Base-by-base conservation (phyloP, 225 moss, liverwort and hornwort genomes). In the Pleurozium schreberi region DNA sequence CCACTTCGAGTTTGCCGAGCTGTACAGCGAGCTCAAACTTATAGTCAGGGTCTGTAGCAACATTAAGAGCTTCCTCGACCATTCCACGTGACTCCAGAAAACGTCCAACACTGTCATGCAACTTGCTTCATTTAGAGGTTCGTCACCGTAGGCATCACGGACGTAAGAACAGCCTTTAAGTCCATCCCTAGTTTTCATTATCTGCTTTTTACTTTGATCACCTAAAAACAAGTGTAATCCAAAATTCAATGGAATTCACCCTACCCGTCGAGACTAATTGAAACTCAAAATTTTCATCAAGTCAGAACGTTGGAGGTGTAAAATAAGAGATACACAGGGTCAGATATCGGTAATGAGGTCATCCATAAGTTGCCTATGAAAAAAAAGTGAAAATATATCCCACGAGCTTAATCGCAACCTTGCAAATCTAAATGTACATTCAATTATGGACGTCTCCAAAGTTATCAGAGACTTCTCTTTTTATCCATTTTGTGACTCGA, bases 21-120 rank as follows among this genome's bases (percentile, higher is more conserved):
- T 96, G 98, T 50, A 98, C 96, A 75, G 97, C 95, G 25, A 98
- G 92, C 85, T 98, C 98, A 71, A 98, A 98, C 91, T 92, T 98
- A 91, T 96, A 98, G 92, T 98, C 97, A 57, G 94, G 88, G 88
- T 98, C 98, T 81, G 97, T 96, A 40, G 98, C 95, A 87, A 96
- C 87, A 70, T 93, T 88, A 60, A 98, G 95, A n/a, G 98, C 98
- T 75, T 95, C 96, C 88, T 96, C 96, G 64, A 98, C 63, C 98
- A 98, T 98, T 64, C 98, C 98, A 76, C 98, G 93, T 28, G 97
- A 95, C 95, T 98, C 98, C 93, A 98, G 88, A 90, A 98, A 98
- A 52, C 95, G 95, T 80, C 97, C 98, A 85, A 98, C 98, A 94
- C 98, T 97, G 93, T 86, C 82, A 93, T 83, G 50, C 87, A 88